Evolutionary conservation across 805 yeast species (phyloP).

Genomic region (Komagataella pseudopastoris): DNA sequence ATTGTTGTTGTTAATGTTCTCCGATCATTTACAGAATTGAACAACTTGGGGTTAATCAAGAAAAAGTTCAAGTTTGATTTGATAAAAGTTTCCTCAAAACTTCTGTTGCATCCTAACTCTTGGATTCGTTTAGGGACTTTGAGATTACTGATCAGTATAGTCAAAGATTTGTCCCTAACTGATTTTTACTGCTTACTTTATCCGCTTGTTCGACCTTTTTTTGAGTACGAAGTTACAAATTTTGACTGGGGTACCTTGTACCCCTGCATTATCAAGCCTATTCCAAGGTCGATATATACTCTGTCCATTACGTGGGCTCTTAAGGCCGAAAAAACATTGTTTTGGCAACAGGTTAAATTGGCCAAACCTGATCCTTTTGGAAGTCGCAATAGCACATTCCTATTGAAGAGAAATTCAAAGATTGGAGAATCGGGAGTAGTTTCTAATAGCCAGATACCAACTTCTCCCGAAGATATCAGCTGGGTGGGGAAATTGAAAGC

Average conservation of each 20-base stretch:
- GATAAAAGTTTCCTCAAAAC: slow-evolving; percentile 32
- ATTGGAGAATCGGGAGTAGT: slow-evolving; percentile 19
- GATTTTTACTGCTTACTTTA: slow-evolving; percentile 75
- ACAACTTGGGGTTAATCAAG: slow-evolving; percentile 41
- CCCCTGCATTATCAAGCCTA: slow-evolving; percentile 54
- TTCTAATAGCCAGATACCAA: slow-evolving; percentile 30
- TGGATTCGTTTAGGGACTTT: slow-evolving; percentile 68
- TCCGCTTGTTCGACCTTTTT: slow-evolving; percentile 65
- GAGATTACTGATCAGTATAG: slow-evolving; percentile 45
- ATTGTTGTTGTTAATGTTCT: slow-evolving; percentile 63
- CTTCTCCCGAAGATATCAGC: slow-evolving; percentile 51
- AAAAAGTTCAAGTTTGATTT: slow-evolving; percentile 41
- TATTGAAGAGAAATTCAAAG: slow-evolving; percentile 12
- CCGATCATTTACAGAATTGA: slow-evolving; percentile 39
- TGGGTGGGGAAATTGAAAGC: slow-evolving; percentile 64
- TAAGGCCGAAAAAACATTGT: slow-evolving; percentile 51
- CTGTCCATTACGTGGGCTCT: slow-evolving; percentile 60
- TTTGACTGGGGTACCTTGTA: slow-evolving; percentile 54
- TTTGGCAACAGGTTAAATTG: slow-evolving; percentile 52
- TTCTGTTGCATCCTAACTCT: slow-evolving; percentile 75
- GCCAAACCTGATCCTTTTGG: slow-evolving; percentile 29
- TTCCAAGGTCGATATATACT: slow-evolving; percentile 52
- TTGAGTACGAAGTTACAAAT: slow-evolving; percentile 63
- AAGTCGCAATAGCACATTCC: slow-evolving; percentile 21
- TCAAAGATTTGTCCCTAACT: slow-evolving; percentile 52